Percentiles rank a stretch among this genome's conserved stretches.
Evolutionary conservation across 1,284 basidiomycete species (phyloP).

Genomic region (Mycena citricolor): DNA sequence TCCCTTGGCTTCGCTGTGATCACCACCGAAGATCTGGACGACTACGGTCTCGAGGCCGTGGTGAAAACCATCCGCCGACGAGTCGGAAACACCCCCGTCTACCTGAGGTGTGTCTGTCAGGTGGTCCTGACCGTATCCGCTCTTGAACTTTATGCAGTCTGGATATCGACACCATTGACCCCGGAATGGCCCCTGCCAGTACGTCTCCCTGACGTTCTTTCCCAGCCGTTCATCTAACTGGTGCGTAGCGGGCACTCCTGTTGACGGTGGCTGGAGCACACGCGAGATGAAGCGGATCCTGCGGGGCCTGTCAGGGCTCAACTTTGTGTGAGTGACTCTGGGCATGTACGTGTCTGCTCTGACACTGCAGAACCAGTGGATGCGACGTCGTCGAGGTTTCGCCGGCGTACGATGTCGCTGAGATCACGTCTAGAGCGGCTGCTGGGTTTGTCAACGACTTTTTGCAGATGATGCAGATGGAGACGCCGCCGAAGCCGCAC

Average conservation of each 20-base stretch:
- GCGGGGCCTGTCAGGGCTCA: slow-evolving; percentile 70
- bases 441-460: slow-evolving; percentile 9
- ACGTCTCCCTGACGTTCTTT: slow-evolving; percentile 10
- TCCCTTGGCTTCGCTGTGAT: slow-evolving; percentile 62
- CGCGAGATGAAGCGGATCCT: slow-evolving; percentile 73
- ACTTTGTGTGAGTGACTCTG: slow-evolving; percentile 71
- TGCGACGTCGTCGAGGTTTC: slow-evolving; percentile 83
- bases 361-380: slow-evolving; percentile 24
- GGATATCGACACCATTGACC: slow-evolving; percentile 63
- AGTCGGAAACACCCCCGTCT: slow-evolving; percentile 26
- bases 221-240: slow-evolving; percentile 52
- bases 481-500: slow-evolving; percentile 4
- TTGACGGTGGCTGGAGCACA: slow-evolving; percentile 75
- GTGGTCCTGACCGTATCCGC: slow-evolving; percentile 37
- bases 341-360: slow-evolving; percentile 74
- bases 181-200: slow-evolving; percentile 39
- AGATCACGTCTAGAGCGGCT: slow-evolving; percentile 10
- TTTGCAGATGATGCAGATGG: slow-evolving; percentile 10
- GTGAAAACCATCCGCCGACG: slow-evolving; percentile 26
- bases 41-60: slow-evolving; percentile 41
- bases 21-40: slow-evolving; percentile 66
- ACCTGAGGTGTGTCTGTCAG: slow-evolving; percentile 41
- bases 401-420: slow-evolving; percentile 55
- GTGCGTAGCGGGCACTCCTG: slow-evolving; percentile 65
- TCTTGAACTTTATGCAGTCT: background rate